phyloP scores from a whole-genome alignment of 2,329 filamentous ascomycete species.

The Fulvia fulva region DNA sequence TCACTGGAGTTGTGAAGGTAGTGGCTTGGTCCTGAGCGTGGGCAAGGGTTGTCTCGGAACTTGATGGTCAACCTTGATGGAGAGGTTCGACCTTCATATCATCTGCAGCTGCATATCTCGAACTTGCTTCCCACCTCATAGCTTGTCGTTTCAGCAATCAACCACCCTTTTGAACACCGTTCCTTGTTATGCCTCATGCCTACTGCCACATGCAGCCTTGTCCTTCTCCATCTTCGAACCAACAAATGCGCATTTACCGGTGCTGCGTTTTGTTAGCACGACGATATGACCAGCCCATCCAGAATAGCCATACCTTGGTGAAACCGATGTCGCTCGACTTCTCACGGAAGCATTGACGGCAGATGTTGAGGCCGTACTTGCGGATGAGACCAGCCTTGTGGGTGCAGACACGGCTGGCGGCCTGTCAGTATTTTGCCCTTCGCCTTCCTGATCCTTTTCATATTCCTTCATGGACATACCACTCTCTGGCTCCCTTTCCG shows the following conservation, averaged over 20 bases:
- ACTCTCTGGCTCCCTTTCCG: constrained; percentile 92
- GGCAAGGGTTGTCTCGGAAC: not conserved
- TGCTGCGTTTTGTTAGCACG: constrained; percentile 25
- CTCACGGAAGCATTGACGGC: constrained; percentile 68
- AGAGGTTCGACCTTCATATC: constrained; percentile 8
- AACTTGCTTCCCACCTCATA: constrained; percentile 6
- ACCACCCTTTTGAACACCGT: constrained; percentile 20
- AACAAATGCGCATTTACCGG: constrained; percentile 29
- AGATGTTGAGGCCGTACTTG: constrained; percentile 95
- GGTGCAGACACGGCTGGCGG: constrained; percentile 72
- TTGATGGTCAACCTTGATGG: constrained; percentile 1
- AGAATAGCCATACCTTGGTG: constrained; percentile 53
- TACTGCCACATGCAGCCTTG: constrained; percentile 8
- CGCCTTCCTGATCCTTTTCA: constrained; percentile 10
- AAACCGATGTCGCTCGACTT: constrained; percentile 66
- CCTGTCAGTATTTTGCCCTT: constrained; percentile 28
- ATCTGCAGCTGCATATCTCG: constrained; percentile 15
- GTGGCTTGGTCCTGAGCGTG: not conserved
- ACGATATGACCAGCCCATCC: not conserved
- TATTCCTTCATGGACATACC: constrained; percentile 59
- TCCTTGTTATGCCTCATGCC: constrained; percentile 19
- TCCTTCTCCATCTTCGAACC: constrained; percentile 9
- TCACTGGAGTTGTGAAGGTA: not conserved
- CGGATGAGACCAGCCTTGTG: constrained; percentile 99
- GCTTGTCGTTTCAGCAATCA: constrained; percentile 11